These are phyloP conservation scores for Ceratobasidium sp. DNA, from an alignment of 1,284 basidiomycete genomes.

Conservation along the genomic window DNA sequence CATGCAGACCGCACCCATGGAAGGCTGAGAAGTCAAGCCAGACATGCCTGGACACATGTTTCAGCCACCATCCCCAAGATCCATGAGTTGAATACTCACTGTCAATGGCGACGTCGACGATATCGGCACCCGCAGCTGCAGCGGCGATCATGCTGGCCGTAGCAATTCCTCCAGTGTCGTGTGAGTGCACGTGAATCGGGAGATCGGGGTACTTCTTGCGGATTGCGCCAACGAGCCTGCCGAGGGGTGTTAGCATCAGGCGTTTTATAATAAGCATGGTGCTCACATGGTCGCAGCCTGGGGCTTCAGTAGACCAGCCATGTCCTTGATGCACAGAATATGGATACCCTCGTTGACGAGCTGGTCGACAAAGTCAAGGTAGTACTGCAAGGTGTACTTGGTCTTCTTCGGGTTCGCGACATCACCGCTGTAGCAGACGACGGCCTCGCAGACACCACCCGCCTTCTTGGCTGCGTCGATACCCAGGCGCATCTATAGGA, in stretches of 20 bases:
- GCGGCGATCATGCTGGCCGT: constrained; percentile 96
- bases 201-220: constrained; percentile 96
- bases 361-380: constrained; percentile 94
- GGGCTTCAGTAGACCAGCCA: constrained; percentile 98
- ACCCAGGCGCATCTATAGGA: constrained; percentile 84
- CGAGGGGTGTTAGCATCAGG: constrained; percentile 30
- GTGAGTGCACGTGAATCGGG: constrained; percentile 99
- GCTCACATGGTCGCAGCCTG: constrained; percentile 81
- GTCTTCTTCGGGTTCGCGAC: constrained; percentile 94
- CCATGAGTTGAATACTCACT: constrained; percentile 63
- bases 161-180: constrained; percentile 99
- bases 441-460: constrained; percentile 96
- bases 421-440: constrained; percentile 99
- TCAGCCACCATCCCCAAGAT: constrained; percentile 7
- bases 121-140: constrained; percentile 95
- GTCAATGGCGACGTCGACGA: constrained; percentile 98
- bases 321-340: constrained; percentile 98
- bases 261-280: constrained; percentile 56
- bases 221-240: constrained; percentile 85
- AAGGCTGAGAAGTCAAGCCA: constrained; percentile 97
- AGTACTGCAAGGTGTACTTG: constrained; percentile 99
- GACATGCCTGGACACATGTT: constrained; percentile 81
- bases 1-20: constrained; percentile 96
- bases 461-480: constrained; percentile 99
- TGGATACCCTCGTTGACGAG: constrained; percentile 97